Evolutionary conservation across 2,329 filamentous ascomycete species (phyloP).

Genomic region (Aspergillus felis): DNA sequence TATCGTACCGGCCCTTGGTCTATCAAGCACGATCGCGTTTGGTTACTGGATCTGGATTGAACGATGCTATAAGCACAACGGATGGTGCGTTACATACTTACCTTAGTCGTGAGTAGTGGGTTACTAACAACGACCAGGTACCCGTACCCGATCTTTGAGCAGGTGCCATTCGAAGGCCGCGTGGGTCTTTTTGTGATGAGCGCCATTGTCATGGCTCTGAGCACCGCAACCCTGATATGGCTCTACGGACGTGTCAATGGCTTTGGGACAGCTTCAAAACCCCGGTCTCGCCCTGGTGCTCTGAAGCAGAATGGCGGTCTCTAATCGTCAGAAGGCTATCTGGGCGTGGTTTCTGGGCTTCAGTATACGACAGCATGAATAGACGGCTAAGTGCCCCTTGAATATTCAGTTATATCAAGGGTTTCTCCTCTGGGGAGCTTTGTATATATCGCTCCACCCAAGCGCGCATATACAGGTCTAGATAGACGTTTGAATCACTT

Average conservation of each 20-base stretch:
- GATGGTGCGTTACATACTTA: conserved; percentile 46
- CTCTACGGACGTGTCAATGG: conserved; percentile 57
- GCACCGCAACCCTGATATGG: conserved; percentile 66
- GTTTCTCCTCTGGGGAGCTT: background rate
- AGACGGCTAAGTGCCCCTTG: background rate
- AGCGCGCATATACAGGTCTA: background rate
- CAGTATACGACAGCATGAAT: background rate
- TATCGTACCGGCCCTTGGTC: conserved; percentile 46
- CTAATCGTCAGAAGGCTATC: conserved; percentile 2
- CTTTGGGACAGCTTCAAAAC: conserved; percentile 19
- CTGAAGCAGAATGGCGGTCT: conserved; percentile 25
- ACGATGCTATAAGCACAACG: conserved; percentile 55
- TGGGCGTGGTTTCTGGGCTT: background rate
- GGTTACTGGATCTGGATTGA: conserved; percentile 64
- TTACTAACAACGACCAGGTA: conserved; percentile 53
- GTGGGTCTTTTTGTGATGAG: conserved; percentile 65
- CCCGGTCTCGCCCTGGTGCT: conserved; percentile 26
- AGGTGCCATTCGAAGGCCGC: conserved; percentile 63
- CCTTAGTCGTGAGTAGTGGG: background rate
- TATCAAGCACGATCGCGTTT: conserved; percentile 52
- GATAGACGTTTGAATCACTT: background rate
- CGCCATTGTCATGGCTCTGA: conserved; percentile 67
- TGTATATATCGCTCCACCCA: background rate
- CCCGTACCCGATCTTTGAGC: conserved; percentile 78
- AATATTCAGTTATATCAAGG: background rate